Base-by-base conservation (phyloP, 169 alveolate species). In the Plasmodium coatneyi region DNA sequence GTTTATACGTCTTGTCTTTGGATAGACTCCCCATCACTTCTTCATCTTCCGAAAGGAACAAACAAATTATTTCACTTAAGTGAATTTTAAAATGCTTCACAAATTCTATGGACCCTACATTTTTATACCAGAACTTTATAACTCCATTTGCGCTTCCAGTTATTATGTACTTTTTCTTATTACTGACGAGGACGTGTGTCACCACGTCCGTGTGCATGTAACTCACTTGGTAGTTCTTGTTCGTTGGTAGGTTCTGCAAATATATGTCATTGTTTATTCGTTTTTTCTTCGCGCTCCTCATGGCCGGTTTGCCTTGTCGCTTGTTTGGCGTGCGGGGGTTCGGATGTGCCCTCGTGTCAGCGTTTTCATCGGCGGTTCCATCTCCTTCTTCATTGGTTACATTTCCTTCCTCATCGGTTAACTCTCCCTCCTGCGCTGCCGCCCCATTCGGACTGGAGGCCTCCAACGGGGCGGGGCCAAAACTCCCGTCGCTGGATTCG, bases 81-180 rank as follows among this genome's bases (percentile, higher is more conserved):
- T 99, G 99, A 14, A 99, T 99, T 81, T 98, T 96, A 96, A 98
- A 98, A 92, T 98, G 99, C 95, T 99, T 99, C 30, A 98, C 99
- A 91, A 98, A 98, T 96, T 99, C 99, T 25, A 99, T 97, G 71
- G 98, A 99, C 54, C 97, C 98, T 74, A 93, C 96, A 83, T 96
- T 96, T 84, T 98, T 98, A 95, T 98, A 98, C 99, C 99, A 99
- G 96, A 99, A 98, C 92, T 98, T 99, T 25, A 99, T 96, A 46
- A 97, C 97, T 2, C 99, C 99, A 83, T 99, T 99, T 84, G 95
- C 94, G 80, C 99, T 97, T 41, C 99, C 98, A 4, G 99, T 99
- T 12, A 99, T 95, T 82, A 98, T 97, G 86, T 98, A 98, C 82
- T 98, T 98, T 16, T 98, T 96, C 79, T 93, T 96, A 19, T 96